Percentiles rank a stretch among this genome's conserved stretches.
phyloP scores from a whole-genome alignment of 31 red algal genomes.

The Asparagopsis taxiformis region DNA sequence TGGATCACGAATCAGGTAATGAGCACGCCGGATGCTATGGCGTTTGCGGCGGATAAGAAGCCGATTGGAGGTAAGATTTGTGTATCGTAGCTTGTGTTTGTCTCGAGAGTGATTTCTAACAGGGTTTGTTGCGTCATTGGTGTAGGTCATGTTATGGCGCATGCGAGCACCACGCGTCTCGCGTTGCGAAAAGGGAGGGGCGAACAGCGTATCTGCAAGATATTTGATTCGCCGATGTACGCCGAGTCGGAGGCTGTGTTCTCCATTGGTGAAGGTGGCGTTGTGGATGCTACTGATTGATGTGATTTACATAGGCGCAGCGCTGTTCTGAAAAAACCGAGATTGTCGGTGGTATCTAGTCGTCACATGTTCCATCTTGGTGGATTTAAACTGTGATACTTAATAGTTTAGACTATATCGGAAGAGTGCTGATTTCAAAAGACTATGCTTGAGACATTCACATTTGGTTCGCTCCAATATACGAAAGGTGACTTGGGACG shows the following conservation, averaged over 20 bases:
- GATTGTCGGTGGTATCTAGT: no score
- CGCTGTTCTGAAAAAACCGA: background rate
- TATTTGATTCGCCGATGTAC: slow-evolving; percentile 80
- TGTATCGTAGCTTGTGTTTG: background rate
- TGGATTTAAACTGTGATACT: no score
- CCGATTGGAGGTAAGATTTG: slow-evolving; percentile 71
- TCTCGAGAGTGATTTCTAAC: slow-evolving; percentile 1
- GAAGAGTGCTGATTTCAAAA: no score
- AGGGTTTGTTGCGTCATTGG: background rate
- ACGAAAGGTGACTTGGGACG: no score
- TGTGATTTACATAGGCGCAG: background rate
- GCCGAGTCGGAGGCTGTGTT: slow-evolving; percentile 89
- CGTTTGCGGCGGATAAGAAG: slow-evolving; percentile 89
- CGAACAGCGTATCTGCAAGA: slow-evolving; percentile 94
- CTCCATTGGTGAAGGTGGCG: slow-evolving; percentile 76
- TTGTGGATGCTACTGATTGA: slow-evolving; percentile 82
- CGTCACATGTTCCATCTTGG: no score
- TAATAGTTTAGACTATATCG: no score
- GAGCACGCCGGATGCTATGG: slow-evolving; percentile 76
- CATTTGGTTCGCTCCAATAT: no score
- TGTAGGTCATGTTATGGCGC: slow-evolving; percentile 91
- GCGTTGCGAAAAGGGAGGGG: slow-evolving; percentile 90
- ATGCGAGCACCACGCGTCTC: slow-evolving; percentile 88
- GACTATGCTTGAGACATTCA: no score
- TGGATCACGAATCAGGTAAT: slow-evolving; percentile 94